phyloP scores from a whole-genome alignment of 108 stramenopile genomes.

The Epipyxis sp. region DNA sequence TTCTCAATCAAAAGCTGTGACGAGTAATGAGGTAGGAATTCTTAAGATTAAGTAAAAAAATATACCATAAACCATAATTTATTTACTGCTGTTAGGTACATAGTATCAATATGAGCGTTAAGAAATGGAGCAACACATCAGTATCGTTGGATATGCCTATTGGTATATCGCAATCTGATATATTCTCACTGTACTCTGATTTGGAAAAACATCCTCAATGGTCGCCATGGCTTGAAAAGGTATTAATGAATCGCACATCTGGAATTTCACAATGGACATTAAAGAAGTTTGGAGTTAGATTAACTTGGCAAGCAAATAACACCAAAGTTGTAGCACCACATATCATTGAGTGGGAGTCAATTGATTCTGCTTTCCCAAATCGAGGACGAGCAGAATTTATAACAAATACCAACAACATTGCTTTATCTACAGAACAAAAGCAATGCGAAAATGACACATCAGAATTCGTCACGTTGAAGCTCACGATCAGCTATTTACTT shows the following conservation, averaged over 20 bases:
- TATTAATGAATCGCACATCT: neutral
- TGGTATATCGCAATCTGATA: too few relatives aligned
- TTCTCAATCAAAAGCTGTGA: too few relatives aligned
- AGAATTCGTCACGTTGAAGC: neutral
- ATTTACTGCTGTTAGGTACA: too few relatives aligned
- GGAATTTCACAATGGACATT: neutral
- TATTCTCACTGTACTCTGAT: neutral
- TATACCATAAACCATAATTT: too few relatives aligned
- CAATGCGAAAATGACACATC: neutral
- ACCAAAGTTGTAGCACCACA: neutral
- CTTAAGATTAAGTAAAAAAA: too few relatives aligned
- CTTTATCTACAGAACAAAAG: neutral
- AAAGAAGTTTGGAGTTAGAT: neutral
- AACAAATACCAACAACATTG: neutral
- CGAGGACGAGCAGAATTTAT: neutral
- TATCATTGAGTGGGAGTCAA: slow-evolving; percentile 14
- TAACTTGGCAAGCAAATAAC: slow-evolving; percentile 11
- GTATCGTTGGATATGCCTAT: too few relatives aligned
- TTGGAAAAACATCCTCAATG: neutral
- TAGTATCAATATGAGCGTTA: too few relatives aligned
- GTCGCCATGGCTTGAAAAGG: slow-evolving; percentile 5
- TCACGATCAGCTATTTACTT: neutral
- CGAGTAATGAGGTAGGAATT: too few relatives aligned
- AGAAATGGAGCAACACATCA: too few relatives aligned
- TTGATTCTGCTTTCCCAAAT: neutral